Evolutionary conservation across 768 basidiomycete species (phyloP).

Genomic region (Hypholoma sublateritium): DNA sequence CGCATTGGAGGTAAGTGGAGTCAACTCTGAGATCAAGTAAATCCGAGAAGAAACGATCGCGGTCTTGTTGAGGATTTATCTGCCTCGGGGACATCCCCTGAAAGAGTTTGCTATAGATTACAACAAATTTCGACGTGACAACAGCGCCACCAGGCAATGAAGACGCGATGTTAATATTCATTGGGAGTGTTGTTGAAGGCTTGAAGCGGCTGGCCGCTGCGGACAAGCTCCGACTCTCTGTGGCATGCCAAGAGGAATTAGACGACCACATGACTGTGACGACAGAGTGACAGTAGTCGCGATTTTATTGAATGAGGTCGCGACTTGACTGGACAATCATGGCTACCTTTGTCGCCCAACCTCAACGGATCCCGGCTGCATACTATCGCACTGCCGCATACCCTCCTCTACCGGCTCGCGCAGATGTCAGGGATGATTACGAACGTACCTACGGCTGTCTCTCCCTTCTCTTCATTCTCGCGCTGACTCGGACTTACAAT

Average conservation of each 20-base stretch:
- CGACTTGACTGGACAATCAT: conserved; percentile 10
- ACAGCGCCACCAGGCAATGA: neutral
- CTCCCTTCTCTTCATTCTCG: neutral
- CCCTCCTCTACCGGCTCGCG: conserved; percentile 27
- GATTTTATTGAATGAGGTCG: conserved; percentile 13
- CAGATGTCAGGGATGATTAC: conserved; percentile 70
- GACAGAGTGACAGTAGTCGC: conserved; percentile 15
- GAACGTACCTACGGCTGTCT: conserved; percentile 51
- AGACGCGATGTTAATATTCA: conserved; percentile 4
- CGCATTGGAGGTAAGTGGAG: conserved; percentile 38
- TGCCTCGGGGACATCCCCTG: conserved; percentile 45
- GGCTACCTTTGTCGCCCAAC: conserved; percentile 23
- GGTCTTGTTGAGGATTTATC: conserved; percentile 43
- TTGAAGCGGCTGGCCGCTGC: too few relatives aligned
- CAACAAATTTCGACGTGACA: conserved; percentile 47
- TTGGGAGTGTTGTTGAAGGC: conserved; percentile 10
- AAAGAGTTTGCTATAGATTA: conserved; percentile 48
- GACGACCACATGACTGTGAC: conserved; percentile 10
- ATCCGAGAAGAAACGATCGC: conserved; percentile 50
- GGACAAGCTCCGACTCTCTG: conserved; percentile 13
- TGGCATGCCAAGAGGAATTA: neutral
- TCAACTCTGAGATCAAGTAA: conserved; percentile 55
- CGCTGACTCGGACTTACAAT: neutral
- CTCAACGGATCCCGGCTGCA: conserved; percentile 13
- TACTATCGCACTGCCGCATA: conserved; percentile 25